Base-by-base conservation (phyloP, 768 basidiomycete species). In the Lactifluus rugatus region DNA sequence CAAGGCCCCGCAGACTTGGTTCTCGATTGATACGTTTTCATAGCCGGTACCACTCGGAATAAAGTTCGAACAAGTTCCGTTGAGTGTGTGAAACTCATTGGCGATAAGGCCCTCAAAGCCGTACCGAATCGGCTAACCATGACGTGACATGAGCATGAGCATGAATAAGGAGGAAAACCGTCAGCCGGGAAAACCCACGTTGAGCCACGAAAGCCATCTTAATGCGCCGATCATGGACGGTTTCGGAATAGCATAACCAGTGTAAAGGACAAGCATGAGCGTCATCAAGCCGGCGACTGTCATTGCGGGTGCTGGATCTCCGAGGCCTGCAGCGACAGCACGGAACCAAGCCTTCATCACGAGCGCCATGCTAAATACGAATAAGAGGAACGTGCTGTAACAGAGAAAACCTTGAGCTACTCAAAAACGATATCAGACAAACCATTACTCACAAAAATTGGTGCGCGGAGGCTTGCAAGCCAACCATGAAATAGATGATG, bases 341-440 rank as follows among this genome's bases (percentile, higher is more conserved):
- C 89, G 77, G 77, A 91, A 94, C 76, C 84, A 83, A 0, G 81
- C 82, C 68, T 84, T 85, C 80, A 91, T 85, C 8, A 82, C 70
- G 23, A 89, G 52, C 34, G 83, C 76, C 58, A 83, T 77, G 3
- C 75, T 69, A 52, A 82, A 75, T n/a, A 82, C 64, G 58, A 83
- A 79, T 21, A 89, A 66, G 66, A 79, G 77, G 68, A 78, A 82
- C 23, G 75, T 79, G 66, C 85, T 86, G 58, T 4, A 13, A 48
- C 11, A 32, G 11, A 47, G n/a, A 36, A 25, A 25, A 36, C 64
- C 13, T 60, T 60, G 57, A 34, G 17, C 19, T 41, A 48, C 32
- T 23, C 47, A 36, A 13, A 52, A 31, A 2, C 1, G n/a, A 23
- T 41, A 50, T 31, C 32, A 25, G 23, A 45, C 28, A 14, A 26